Conservation (phyloP, 306 rosid species). For the Citrullus colocynthis region DNA sequence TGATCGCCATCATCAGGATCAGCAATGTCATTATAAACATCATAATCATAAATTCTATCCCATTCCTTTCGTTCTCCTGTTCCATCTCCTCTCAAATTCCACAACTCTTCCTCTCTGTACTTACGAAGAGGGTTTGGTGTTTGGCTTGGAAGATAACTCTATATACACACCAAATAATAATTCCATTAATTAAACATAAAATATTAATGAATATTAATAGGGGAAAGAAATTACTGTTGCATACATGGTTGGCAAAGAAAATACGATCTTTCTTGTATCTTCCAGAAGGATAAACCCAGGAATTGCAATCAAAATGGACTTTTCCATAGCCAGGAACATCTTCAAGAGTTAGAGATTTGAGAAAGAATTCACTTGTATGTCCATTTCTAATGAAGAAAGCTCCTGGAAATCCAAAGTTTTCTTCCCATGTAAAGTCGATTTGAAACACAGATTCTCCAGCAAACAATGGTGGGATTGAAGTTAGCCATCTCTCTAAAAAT, state of each 20-base stretch:
- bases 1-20: constrained; percentile 39
- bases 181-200: too few species aligned
- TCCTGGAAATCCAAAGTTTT: constrained; percentile 50
- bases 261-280: constrained; percentile 44
- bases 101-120: constrained; percentile 61
- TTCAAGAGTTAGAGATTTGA: constrained; percentile 48
- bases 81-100: constrained; percentile 54
- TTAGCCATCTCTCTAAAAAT: constrained; percentile 48
- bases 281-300: constrained; percentile 64
- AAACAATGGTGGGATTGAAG: constrained; percentile 24
- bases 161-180: too few species aligned
- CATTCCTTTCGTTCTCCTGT: constrained; percentile 39
- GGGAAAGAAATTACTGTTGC: not conserved
- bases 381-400: constrained; percentile 51
- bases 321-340: constrained; percentile 51
- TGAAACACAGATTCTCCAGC: constrained; percentile 45
- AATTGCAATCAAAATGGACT: constrained; percentile 64
- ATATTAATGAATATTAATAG: too few species aligned
- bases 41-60: constrained; percentile 89
- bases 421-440: constrained; percentile 52
- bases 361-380: constrained; percentile 60
- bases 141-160: constrained; percentile 51
- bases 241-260: constrained; percentile 72
- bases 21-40: constrained; percentile 52
- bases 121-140: constrained; percentile 50